Evolutionary conservation across 2,329 filamentous ascomycete species (phyloP).

Genomic region (Dactylonectria macrodidyma): DNA sequence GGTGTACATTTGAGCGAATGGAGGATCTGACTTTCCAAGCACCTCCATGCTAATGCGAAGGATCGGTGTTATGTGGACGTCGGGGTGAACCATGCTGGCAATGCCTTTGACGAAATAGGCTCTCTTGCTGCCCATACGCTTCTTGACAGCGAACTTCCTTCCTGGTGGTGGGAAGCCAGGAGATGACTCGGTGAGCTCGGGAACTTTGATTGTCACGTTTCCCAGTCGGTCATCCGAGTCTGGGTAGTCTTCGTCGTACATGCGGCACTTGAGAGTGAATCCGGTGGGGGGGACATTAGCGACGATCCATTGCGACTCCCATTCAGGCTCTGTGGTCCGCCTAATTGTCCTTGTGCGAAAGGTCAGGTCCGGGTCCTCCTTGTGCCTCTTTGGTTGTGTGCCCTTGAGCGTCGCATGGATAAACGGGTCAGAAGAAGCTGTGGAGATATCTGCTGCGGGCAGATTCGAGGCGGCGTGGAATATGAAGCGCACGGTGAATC

Average conservation of each 20-base stretch:
- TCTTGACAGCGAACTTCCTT: slow-evolving; percentile 80
- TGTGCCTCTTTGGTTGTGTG: slow-evolving; percentile 81
- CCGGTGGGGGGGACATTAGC: slow-evolving; percentile 87
- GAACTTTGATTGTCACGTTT: slow-evolving; percentile 81
- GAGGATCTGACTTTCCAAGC: slow-evolving; percentile 81
- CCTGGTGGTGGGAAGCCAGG: slow-evolving; percentile 72
- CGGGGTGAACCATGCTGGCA: slow-evolving; percentile 72
- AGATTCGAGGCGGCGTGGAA: slow-evolving; percentile 87
- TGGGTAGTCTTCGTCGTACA: slow-evolving; percentile 92
- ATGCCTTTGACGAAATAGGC: slow-evolving; percentile 84
- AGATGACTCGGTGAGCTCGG: slow-evolving; percentile 76
- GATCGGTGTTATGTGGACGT: slow-evolving; percentile 77
- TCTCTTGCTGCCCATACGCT: slow-evolving; percentile 88
- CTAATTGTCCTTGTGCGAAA: slow-evolving; percentile 84
- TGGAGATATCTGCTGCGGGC: slow-evolving; percentile 84
- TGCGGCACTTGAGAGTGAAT: slow-evolving; percentile 85
- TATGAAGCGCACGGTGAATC: slow-evolving; percentile 88
- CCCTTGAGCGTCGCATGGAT: slow-evolving; percentile 83
- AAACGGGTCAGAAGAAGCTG: slow-evolving; percentile 87
- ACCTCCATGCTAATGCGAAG: slow-evolving; percentile 83
- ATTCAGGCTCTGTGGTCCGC: slow-evolving; percentile 80
- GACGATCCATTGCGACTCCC: slow-evolving; percentile 90
- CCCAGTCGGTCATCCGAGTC: slow-evolving; percentile 91
- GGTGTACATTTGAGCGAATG: slow-evolving; percentile 81
- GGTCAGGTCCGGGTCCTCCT: slow-evolving; percentile 84